Base-by-base conservation (phyloP, 202 grass and related monocot species). In the Sporobolus alterniflorus region DNA sequence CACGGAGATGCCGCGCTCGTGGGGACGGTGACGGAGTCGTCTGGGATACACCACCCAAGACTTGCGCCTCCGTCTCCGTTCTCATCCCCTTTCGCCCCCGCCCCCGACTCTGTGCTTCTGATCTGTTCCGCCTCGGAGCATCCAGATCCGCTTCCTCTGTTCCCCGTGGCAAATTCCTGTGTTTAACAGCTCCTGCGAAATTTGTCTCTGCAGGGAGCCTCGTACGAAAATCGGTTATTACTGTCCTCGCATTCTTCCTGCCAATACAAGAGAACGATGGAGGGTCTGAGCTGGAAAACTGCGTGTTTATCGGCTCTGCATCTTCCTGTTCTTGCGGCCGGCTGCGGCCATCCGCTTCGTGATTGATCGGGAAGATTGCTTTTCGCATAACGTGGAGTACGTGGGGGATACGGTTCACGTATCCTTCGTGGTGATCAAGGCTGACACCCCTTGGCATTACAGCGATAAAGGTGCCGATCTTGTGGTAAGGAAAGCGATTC, bases 361-460 rank as follows among this genome's bases (percentile, higher is more conserved):
- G 64, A 98, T 95, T 40, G 96, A 98, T 42, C 80, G 96, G 85
- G 96, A 95, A 65, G 96, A 98, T 71, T 98, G 96, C 59, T 98
- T 98, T 86, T 98, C 92, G 2, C 96, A 98, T 73, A 84, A 89
- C 5, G 91, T 93, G 13, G 91, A 92, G 9, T 98, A 95, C 24
- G 89, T 95, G 75, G 96, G 96, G 55, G 96, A 98, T 67, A 98
- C 91, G 14, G 80, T 98, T 50, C 92, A 91, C 63, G 88, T 91
- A 15, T 98, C 96, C 7, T 98, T 98, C 32, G 96, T 98, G 62
- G 96, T 98, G 44, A 95, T 98, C 64, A 98, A 98, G 71, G 88
- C 92, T 5, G 96, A 98, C 14, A 95, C 88, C 9, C 89, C 96
- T 3, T 98, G 96, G 96, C 92, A 98, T 90, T 98, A 98, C 67